Evolutionary conservation across 768 basidiomycete species (phyloP).

Genomic region (Lactarius deliciosus): DNA sequence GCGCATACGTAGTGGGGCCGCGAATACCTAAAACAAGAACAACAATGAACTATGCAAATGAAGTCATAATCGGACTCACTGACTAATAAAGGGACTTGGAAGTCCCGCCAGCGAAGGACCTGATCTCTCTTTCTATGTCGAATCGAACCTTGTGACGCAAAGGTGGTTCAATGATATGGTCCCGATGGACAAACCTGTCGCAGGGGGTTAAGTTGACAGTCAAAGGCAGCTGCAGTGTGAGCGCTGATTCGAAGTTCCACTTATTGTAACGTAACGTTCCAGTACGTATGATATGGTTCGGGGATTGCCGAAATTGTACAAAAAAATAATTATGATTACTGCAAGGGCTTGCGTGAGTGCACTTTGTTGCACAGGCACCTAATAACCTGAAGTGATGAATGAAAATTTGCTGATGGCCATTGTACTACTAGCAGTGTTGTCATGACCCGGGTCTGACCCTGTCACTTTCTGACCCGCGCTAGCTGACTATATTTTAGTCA

Average conservation of each 20-base stretch:
- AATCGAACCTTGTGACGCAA: not conserved
- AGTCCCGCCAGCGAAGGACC: not conserved
- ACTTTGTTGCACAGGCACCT: too few relatives aligned
- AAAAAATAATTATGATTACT: not conserved
- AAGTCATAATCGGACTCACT: not conserved
- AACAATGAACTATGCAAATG: conserved; percentile 4
- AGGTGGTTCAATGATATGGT: not conserved
- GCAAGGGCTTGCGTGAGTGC: too few relatives aligned
- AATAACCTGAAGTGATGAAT: too few relatives aligned
- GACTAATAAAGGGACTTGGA: not conserved
- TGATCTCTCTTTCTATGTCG: not conserved
- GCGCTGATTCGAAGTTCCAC: not conserved
- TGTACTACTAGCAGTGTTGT: too few relatives aligned
- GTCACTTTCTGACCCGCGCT: too few relatives aligned
- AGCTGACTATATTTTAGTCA: too few relatives aligned
- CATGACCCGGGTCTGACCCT: too few relatives aligned
- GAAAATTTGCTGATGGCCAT: too few relatives aligned
- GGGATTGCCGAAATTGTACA: not conserved
- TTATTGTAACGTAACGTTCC: too few relatives aligned
- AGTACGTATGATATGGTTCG: not conserved
- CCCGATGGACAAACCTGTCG: not conserved
- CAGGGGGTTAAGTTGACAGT: not conserved
- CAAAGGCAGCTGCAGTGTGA: not conserved
- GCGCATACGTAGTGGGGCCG: conserved; percentile 44
- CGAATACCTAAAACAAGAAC: conserved; percentile 5